Evolutionary conservation across 208 protist genomes (phyloP).

Genomic region (Jaenimonas drosophilae): DNA sequence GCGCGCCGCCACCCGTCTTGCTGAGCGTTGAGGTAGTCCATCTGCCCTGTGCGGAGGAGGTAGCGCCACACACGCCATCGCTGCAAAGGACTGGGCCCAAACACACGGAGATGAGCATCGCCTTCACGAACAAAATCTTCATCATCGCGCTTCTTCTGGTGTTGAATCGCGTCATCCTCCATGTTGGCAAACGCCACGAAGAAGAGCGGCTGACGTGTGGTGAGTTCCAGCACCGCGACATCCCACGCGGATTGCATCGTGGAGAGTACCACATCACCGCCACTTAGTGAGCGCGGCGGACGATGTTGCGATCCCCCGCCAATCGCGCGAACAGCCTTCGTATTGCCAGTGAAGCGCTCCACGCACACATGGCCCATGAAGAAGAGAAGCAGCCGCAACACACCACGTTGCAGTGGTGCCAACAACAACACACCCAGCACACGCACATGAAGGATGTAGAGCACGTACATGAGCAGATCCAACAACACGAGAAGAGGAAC

Average conservation of each 20-base stretch:
- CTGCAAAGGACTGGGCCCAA: constrained; percentile 46
- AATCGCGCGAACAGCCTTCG: not conserved
- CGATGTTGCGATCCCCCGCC: no score
- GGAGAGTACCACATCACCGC: constrained; percentile 51
- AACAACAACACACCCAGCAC: constrained; percentile 22
- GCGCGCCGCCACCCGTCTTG: not conserved
- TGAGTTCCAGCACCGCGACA: constrained; percentile 45
- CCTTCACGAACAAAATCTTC: no score
- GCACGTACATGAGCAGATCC: constrained; percentile 35
- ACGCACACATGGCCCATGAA: constrained; percentile 42
- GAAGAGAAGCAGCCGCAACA: constrained; percentile 44
- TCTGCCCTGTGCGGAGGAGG: constrained; percentile 26
- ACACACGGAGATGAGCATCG: no score
- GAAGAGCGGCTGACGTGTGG: constrained; percentile 20
- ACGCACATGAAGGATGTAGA: constrained; percentile 17
- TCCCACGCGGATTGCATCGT: constrained; percentile 74
- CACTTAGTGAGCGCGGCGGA: constrained; percentile 2
- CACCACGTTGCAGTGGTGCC: constrained; percentile 25
- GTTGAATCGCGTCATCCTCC: no score
- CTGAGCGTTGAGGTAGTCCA: constrained; percentile 17
- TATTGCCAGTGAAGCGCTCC: not conserved
- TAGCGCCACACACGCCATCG: constrained; percentile 57
- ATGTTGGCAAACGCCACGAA: constrained; percentile 16
- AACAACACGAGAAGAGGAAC: constrained; percentile 28
- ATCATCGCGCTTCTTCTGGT: no score